Evolutionary conservation across 169 alveolate genomes (phyloP), one percentile per base, ranked within the genome.

Genomic region (Plasmodium gaboni): DNA sequence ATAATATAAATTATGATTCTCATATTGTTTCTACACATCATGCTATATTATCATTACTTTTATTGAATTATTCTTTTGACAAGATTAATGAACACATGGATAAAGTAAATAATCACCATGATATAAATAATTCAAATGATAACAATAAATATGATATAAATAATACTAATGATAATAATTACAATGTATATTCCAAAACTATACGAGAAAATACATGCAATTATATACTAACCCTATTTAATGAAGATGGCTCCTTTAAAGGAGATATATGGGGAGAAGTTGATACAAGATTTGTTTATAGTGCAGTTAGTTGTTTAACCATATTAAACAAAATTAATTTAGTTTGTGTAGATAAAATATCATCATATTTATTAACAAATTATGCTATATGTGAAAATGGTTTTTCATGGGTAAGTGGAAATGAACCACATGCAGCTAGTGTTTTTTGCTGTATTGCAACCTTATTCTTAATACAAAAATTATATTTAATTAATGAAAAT

Each of bases 341-440:
- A 61, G 93, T 97, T 32, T 95, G 97, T 78, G 70, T 94, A 1
- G 89, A 91, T 55, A 95, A 95, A 78, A 97, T 98, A 53, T 93
- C 95, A 6, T 96, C 95, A 44, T 98, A 92, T 92, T 88, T 98
- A 42, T 91, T 97, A 80, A 87, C 95, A 26, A 76, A 76, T 76
- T 76, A 76, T 76, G 55, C 74, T 22, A 63, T 76, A 15, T 97
- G 99, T 74, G 95, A 96, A 83, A 98, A 98, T 93, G 98, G 98
- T 5, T 98, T 97, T 87, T 99, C 99, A 10, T 98, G 98, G 93
- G 93, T 94, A 15, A 99, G 99, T 15, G 97, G 95, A 53, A 98
- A 98, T 12, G 99, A 98, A 92, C 95, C 98, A 28, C 99, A 98
- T 92, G 99, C 99, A 46, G 99, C 99, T 6, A 97, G 98, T 89